phyloP scores from a whole-genome alignment of 345 rosid species.

The Xanthoceras sorbifolium region DNA sequence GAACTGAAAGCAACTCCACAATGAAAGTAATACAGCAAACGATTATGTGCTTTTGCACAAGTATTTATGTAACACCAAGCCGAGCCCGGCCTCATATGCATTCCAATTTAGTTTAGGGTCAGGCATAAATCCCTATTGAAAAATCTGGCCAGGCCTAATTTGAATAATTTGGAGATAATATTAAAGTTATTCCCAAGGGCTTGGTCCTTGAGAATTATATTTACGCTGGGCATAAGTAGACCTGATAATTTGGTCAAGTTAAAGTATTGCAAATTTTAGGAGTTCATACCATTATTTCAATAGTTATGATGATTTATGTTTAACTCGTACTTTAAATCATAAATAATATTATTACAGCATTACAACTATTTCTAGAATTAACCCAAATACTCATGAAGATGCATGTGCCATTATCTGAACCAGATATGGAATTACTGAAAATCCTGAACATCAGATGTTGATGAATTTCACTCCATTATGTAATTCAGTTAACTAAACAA shows the following conservation, averaged over 20 bases:
- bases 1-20: neutral
- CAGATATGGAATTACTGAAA: neutral
- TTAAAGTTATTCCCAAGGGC: neutral
- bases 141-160: no score
- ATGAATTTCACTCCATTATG: neutral
- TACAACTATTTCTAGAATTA: no score
- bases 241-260: neutral
- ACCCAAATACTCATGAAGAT: neutral
- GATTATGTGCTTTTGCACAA: neutral
- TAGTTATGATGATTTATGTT: neutral
- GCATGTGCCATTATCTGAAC: neutral
- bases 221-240: neutral
- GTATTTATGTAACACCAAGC: neutral
- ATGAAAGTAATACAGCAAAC: neutral
- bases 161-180: no score
- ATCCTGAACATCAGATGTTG: neutral
- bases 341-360: neutral
- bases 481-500: neutral
- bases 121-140: no score
- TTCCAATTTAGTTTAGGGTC: no score
- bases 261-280: no score
- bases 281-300: neutral
- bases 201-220: neutral
- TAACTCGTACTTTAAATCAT: neutral
- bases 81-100: neutral